Percentiles rank a stretch among this genome's conserved stretches.
These are phyloP conservation scores for Tritrichomonas foetus DNA, from an alignment of 208 protist species.

Conservation along the genomic window DNA sequence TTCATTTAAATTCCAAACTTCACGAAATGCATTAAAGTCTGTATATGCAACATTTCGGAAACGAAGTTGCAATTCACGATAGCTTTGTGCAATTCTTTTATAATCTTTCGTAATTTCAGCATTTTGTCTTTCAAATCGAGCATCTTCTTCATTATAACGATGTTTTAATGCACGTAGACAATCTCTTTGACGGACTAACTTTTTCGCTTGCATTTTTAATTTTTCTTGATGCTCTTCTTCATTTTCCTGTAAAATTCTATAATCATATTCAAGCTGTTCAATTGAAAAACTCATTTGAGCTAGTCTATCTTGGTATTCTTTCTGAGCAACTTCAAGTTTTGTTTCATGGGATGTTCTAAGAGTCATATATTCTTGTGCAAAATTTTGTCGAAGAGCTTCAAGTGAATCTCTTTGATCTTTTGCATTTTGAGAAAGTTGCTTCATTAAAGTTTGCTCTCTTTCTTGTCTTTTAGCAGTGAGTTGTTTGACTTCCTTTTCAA, in stretches of 20 bases:
- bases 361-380: not conserved
- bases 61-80: not conserved
- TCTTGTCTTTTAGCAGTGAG: conserved; percentile 21
- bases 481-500: conserved; percentile 22
- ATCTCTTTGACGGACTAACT: not conserved
- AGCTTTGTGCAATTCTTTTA: not conserved
- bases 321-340: not conserved
- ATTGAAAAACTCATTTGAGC: not conserved
- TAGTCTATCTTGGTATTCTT: conserved; percentile 25
- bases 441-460: not conserved
- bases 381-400: not conserved
- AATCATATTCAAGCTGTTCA: not conserved
- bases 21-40: conserved; percentile 1
- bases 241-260: conserved; percentile 8
- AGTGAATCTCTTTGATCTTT: not conserved
- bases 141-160: not conserved
- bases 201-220: not conserved
- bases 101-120: conserved; percentile 29
- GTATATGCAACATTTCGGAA: conserved; percentile 22
- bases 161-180: not conserved
- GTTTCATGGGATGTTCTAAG: not conserved
- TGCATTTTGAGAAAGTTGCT: not conserved
- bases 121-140: not conserved
- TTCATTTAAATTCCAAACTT: conserved; percentile 34
- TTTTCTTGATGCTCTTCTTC: conserved; percentile 8